Evolutionary conservation across 139 green algal genomes (phyloP), one percentile per base, ranked within the genome.

Genomic region (Coelastrella sp.): DNA sequence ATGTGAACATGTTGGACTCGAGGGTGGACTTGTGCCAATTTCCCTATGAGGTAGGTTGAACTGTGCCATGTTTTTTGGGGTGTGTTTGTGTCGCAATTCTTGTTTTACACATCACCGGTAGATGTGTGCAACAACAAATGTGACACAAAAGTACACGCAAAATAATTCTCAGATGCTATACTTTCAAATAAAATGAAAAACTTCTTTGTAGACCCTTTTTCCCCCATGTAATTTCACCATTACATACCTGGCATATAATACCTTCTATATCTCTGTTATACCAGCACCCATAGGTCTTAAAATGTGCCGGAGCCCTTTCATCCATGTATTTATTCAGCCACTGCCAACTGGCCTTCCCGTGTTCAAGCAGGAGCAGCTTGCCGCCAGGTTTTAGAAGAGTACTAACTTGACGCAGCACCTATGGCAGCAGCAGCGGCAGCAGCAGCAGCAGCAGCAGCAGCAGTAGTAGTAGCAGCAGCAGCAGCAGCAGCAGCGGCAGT

Each of bases 241-340:
- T 87, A n/a, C 35, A 49, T 87, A 94, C 92, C 85, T 96, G 74
- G 9, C 79, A 11, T n/a, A 98, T 91, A 25, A 97, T 90, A 7
- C 66, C 81, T 56, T 88, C 56, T 8, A 98, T 97, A 86, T 96
- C 94, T 60, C 93, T 90, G 89, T 98, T 97, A 91, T 93, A 97
- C 84, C 87, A 92, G 92, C 96, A 98, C 6, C 95, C 96, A 92
- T 94, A 98, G 12, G 94, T 94, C 9, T 22, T 25, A 27, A 49
- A 49, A 27, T 78, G 72, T 78, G 72, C n/a, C 4, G 7, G 20
- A 10, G 20, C 20, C 6, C 11, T 14, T 70, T 70, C 20, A 78
- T 78, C 20, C n/a, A 78, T 78, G 15, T 78, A 27, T 25, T 27
- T 25, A 78, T 78, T 4, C 8, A 78, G 20, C 72, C 72, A 78